phyloP scores from a whole-genome alignment of 352 stramenopile species.

The Plasmopara viticola region DNA sequence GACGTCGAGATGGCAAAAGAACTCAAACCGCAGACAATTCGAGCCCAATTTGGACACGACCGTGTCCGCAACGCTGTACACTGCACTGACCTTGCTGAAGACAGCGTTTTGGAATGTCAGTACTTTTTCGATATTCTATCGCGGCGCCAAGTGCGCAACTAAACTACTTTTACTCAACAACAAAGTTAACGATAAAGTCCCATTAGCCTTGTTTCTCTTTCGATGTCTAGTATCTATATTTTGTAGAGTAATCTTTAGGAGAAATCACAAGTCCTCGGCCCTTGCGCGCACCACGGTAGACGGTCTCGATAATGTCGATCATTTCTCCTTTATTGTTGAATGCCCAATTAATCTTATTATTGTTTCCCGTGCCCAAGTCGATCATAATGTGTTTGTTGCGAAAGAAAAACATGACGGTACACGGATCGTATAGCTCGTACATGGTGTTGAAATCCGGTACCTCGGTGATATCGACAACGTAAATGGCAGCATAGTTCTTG shows the following conservation, averaged over 20 bases:
- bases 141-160: slow-evolving; percentile 34
- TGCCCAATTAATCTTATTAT: slow-evolving; percentile 99
- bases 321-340: slow-evolving; percentile 97
- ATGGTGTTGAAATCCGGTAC: slow-evolving; percentile 99
- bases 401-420: slow-evolving; percentile 99
- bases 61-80: slow-evolving; percentile 88
- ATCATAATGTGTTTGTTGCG: slow-evolving; percentile 99
- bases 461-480: slow-evolving; percentile 91
- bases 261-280: slow-evolving; percentile 96
- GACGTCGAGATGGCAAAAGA: slow-evolving; percentile 92
- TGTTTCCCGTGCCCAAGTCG: slow-evolving; percentile 99
- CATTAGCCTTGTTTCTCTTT: too few relatives aligned
- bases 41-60: slow-evolving; percentile 85
- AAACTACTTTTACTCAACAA: too few relatives aligned
- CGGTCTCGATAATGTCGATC: slow-evolving; percentile 99
- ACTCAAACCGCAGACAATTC: slow-evolving; percentile 83
- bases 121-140: slow-evolving; percentile 94
- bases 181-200: too few relatives aligned
- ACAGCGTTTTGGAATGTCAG: slow-evolving; percentile 86
- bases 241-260: slow-evolving; percentile 99
- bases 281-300: slow-evolving; percentile 97
- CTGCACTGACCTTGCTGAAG: slow-evolving; percentile 90
- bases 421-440: slow-evolving; percentile 99
- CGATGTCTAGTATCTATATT: slow-evolving; percentile 92
- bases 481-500: slow-evolving; percentile 99